Evolutionary conservation across 139 green algal species (phyloP).

Genomic region (Marvania coccoides): DNA sequence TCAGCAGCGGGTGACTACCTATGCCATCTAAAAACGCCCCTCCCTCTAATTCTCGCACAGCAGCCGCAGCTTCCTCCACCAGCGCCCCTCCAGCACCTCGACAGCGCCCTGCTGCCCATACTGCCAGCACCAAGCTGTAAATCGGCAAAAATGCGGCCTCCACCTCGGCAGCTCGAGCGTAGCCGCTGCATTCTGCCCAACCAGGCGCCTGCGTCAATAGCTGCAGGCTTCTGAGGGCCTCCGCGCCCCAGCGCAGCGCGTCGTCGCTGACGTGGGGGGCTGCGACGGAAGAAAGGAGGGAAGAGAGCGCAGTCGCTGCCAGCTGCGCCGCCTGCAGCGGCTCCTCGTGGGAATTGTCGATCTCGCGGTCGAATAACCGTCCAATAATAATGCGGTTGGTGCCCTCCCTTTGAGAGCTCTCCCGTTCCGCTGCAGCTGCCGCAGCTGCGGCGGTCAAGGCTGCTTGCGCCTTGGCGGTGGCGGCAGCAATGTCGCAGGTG

Average conservation of each 20-base stretch:
- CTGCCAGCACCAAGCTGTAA: constrained; percentile 30
- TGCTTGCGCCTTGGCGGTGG: not conserved
- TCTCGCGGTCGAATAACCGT: constrained; percentile 76
- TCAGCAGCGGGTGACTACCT: not conserved
- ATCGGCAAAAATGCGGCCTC: constrained; percentile 28
- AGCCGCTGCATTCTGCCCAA: not conserved
- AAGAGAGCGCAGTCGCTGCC: constrained; percentile 14
- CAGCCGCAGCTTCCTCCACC: not conserved
- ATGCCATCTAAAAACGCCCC: not conserved
- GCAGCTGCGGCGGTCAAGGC: not conserved
- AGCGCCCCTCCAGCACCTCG: not conserved
- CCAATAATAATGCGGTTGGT: no score
- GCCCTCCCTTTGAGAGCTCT: not conserved
- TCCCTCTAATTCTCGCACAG: not conserved
- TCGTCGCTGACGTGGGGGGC: no score
- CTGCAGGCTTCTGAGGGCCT: not conserved
- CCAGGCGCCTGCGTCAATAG: not conserved
- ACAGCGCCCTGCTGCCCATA: constrained; percentile 12
- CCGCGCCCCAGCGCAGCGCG: not conserved
- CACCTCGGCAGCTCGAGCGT: constrained; percentile 4
- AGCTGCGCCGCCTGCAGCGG: constrained; percentile 61
- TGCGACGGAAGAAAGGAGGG: not conserved
- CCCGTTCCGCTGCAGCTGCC: not conserved
- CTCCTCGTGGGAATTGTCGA: constrained; percentile 82
- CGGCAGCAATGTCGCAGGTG: not conserved